A percentile compares a stretch with the other conserved stretches of the same genome.
Conservation (phyloP, 495 filamentous ascomycete species). For the Tuber indicum region DNA sequence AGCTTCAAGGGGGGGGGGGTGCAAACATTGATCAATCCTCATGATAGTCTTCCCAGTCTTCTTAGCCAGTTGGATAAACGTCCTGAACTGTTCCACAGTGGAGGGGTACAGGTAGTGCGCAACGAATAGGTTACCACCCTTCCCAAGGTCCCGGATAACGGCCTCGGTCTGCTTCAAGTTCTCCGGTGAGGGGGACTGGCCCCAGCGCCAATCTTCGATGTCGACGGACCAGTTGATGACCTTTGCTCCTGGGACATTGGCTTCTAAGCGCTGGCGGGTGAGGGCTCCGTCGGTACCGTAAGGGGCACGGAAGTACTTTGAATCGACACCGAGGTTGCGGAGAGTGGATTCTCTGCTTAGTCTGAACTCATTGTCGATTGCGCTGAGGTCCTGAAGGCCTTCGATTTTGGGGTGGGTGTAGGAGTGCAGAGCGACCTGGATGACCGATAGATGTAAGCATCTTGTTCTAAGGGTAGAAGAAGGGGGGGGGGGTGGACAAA, state of each 20-base stretch:
- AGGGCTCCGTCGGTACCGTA: conserved; percentile 70
- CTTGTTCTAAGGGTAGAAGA: background rate
- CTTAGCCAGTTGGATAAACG: conserved; percentile 64
- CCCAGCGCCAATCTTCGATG: conserved; percentile 72
- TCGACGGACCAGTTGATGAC: conserved; percentile 69
- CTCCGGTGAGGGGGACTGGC: conserved; percentile 53
- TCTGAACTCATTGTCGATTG: conserved; percentile 63
- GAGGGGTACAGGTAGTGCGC: conserved; percentile 65
- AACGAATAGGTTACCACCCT: conserved; percentile 67
- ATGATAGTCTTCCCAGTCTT: conserved; percentile 60
- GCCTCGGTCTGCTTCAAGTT: conserved; percentile 57
- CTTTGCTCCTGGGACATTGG: conserved; percentile 45
- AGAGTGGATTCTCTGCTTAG: conserved; percentile 44
- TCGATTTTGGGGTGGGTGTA: conserved; percentile 72
- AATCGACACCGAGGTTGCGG: conserved; percentile 11
- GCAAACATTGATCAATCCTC: conserved; percentile 66
- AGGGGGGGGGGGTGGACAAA: background rate
- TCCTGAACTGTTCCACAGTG: conserved; percentile 59
- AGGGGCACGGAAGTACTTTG: conserved; percentile 55
- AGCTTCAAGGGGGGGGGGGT: background rate
- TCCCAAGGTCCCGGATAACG: conserved; percentile 57
- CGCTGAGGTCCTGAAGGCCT: conserved; percentile 50
- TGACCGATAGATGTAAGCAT: background rate
- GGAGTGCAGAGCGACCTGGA: conserved; percentile 62
- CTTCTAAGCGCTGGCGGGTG: conserved; percentile 59